Percentiles rank a stretch among this genome's conserved stretches.
Evolutionary conservation across 768 basidiomycete genomes (phyloP).

Genomic region (Agaricus subrufescens): DNA sequence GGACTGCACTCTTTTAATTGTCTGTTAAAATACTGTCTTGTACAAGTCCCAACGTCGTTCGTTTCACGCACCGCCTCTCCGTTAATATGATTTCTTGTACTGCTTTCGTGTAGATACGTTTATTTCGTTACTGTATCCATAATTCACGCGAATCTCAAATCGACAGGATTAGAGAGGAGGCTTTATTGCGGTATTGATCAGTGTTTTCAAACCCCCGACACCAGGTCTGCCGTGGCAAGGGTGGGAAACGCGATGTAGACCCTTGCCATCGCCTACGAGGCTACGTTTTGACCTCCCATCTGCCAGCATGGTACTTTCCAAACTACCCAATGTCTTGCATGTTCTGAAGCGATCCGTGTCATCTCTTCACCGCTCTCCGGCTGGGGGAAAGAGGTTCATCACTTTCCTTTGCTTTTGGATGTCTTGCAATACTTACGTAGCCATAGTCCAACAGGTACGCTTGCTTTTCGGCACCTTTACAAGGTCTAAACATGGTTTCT

Average conservation of each 20-base stretch:
- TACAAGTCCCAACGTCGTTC: too few species aligned
- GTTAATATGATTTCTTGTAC: too few species aligned
- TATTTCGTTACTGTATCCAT: too few species aligned
- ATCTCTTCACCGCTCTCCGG: slow-evolving; percentile 8
- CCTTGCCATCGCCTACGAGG: not conserved
- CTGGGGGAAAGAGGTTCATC: slow-evolving; percentile 21
- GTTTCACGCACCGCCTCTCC: too few species aligned
- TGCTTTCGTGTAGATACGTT: too few species aligned
- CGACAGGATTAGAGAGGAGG: too few species aligned
- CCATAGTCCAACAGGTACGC: slow-evolving; percentile 60
- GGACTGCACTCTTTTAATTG: too few species aligned
- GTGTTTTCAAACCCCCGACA: not conserved
- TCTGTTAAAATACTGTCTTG: too few species aligned
- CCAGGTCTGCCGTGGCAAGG: not conserved
- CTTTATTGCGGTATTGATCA: not conserved
- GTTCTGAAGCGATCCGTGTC: slow-evolving; percentile 15
- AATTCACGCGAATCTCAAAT: too few species aligned
- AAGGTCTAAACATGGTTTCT: slow-evolving; percentile 13
- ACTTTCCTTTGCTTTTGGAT: not conserved
- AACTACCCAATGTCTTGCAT: slow-evolving; percentile 19
- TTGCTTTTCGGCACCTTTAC: slow-evolving; percentile 9
- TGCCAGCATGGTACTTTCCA: slow-evolving; percentile 12
- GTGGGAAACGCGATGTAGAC: slow-evolving; percentile 3
- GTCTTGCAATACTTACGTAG: not conserved
- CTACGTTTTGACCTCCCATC: slow-evolving; percentile 13